Evolutionary conservation across 1,284 basidiomycete species (phyloP), one percentile per base, ranked within the genome.

Genomic region (Veloporphyrellus conicus): DNA sequence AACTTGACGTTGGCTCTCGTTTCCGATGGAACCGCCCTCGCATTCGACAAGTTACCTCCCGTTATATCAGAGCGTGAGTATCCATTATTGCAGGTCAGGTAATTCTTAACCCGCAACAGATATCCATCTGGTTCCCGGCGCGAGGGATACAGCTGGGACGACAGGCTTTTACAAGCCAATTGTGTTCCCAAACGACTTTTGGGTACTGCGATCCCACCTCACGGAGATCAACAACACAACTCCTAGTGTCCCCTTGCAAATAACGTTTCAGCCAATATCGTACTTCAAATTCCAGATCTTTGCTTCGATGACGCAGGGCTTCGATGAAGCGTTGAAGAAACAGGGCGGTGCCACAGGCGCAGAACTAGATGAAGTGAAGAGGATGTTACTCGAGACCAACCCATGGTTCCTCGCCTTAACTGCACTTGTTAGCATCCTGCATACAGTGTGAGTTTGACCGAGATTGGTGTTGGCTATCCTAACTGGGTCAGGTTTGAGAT

Each of bases 101-200:
- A 53, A 36, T 51, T 43, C 48, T 48, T 32, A 61, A 15, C 19
- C 41, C 18, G 25, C 41, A 18, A 35, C 45, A 88, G 85, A 86
- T 62, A 60, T 90, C 22, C 67, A 81, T 50, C 66, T 84, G 28
- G 67, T 87, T 39, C 75, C 78, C 1, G 72, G 71, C 19, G 62
- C 74, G 43, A 77, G 82, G 29, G 85, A 89, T 54, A 66, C 74
- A 29, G 79, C 78, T 22, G 84, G 81, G 11, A 75, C 73, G 7
- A 76, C 75, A 55, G 80, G 77, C 8, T 82, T 75, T 57, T 93
- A 94, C 74, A 87, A 82, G 59, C 95, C 95, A 1, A 84, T 93
- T 53, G 64, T 97, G 37, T 98, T 90, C 69, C 82, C 91, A 7
- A 98, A 98, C 64, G 93, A 97, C 64, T 98, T 98, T 69, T 98